Evolutionary conservation across 2,329 filamentous ascomycete species (phyloP).

Genomic region (Penicillium vulpinum): DNA sequence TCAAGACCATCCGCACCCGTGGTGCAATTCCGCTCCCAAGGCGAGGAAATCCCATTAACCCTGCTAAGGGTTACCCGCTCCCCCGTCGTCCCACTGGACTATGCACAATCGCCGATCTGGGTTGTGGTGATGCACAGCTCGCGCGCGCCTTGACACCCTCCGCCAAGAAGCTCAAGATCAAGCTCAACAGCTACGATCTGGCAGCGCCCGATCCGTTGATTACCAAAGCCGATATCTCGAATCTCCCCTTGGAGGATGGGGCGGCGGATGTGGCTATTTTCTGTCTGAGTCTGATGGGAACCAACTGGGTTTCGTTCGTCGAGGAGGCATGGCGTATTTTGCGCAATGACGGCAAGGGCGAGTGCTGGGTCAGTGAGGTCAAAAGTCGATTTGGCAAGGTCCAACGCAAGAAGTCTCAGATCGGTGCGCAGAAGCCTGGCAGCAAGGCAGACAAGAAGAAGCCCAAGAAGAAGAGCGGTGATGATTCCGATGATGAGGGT

Average conservation of each 20-base stretch:
- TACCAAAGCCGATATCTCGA: slow-evolving; percentile 84
- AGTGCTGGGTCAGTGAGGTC: slow-evolving; percentile 96
- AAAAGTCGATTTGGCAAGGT: slow-evolving; percentile 82
- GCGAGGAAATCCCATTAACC: slow-evolving; percentile 40
- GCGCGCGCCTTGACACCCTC: slow-evolving; percentile 64
- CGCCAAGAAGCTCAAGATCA: slow-evolving; percentile 66
- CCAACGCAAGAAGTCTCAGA: slow-evolving; percentile 44
- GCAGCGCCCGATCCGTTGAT: slow-evolving; percentile 74
- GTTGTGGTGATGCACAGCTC: slow-evolving; percentile 87
- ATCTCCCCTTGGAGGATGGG: slow-evolving; percentile 72
- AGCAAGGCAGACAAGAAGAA: slow-evolving; percentile 48
- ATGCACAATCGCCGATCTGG: slow-evolving; percentile 84
- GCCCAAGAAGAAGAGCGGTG: slow-evolving; percentile 48
- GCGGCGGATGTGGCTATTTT: slow-evolving; percentile 87
- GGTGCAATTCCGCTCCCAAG: slow-evolving; percentile 54
- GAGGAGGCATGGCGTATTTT: slow-evolving; percentile 93
- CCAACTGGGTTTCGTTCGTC: slow-evolving; percentile 95
- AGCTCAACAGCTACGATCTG: slow-evolving; percentile 82
- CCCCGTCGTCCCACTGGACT: slow-evolving; percentile 67
- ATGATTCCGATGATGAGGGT: slow-evolving; percentile 50
- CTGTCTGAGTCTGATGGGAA: slow-evolving; percentile 97
- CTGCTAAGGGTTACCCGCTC: slow-evolving; percentile 50
- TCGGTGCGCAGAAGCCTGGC: slow-evolving; percentile 38
- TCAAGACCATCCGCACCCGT: slow-evolving; percentile 68
- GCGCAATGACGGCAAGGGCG: slow-evolving; percentile 76